Evolutionary conservation across 768 basidiomycete genomes (phyloP).

Genomic region (Hydnum rufescens): DNA sequence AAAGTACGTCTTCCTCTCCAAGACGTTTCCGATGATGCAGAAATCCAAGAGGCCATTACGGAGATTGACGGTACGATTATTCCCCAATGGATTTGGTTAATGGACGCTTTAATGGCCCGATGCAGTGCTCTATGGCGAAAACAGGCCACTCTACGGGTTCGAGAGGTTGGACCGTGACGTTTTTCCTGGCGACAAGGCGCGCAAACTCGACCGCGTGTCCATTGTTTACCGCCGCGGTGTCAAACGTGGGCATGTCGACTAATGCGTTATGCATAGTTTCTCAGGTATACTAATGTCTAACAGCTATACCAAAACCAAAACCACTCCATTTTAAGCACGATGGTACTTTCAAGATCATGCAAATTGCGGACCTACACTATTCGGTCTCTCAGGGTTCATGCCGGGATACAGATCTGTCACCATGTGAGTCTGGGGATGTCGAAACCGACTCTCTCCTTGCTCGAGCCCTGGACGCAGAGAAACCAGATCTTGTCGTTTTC

Average conservation of each 20-base stretch:
- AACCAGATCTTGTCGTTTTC: slow-evolving; percentile 83
- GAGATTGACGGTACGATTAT: slow-evolving; percentile 41
- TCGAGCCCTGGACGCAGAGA: slow-evolving; percentile 51
- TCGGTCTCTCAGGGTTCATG: slow-evolving; percentile 53
- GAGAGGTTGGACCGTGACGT: slow-evolving; percentile 45
- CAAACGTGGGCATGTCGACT: slow-evolving; percentile 35
- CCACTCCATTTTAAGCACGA: slow-evolving; percentile 65
- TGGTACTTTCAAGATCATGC: slow-evolving; percentile 76
- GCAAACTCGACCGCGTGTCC: slow-evolving; percentile 31
- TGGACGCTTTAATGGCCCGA: background rate
- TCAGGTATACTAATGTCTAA: background rate
- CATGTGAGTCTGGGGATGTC: slow-evolving; percentile 48
- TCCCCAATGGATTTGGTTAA: background rate
- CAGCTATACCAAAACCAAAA: slow-evolving; percentile 50
- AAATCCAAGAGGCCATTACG: slow-evolving; percentile 43
- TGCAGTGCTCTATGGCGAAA: slow-evolving; percentile 58
- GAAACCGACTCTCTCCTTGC: slow-evolving; percentile 57
- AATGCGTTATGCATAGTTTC: background rate
- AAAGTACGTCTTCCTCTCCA: slow-evolving; percentile 40
- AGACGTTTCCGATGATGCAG: slow-evolving; percentile 33
- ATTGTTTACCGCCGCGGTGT: slow-evolving; percentile 53
- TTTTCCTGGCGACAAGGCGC: slow-evolving; percentile 22
- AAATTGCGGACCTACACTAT: slow-evolving; percentile 84
- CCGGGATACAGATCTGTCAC: slow-evolving; percentile 36
- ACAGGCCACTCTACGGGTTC: slow-evolving; percentile 72